Evolutionary conservation across 768 basidiomycete species (phyloP).

Genomic region (Russula ochroleuca): DNA sequence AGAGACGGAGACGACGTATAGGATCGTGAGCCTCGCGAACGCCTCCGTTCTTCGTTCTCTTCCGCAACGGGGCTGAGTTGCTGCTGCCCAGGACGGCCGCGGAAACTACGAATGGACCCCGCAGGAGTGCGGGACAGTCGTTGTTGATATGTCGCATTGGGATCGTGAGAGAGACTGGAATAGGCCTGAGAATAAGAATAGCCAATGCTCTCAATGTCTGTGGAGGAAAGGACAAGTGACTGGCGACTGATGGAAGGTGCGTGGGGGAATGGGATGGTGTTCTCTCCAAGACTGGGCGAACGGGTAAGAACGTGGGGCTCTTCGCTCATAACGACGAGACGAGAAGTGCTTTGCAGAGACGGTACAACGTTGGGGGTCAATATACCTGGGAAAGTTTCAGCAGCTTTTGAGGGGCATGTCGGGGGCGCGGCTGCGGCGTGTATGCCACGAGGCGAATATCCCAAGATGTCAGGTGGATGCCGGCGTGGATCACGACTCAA

Average conservation of each 20-base stretch:
- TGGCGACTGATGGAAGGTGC: conserved; percentile 25
- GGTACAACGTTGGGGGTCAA: conserved; percentile 14
- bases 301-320: conserved; percentile 7
- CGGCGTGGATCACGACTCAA: conserved; percentile 17
- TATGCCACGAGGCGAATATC: conserved; percentile 24
- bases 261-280: conserved; percentile 25
- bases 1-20: conserved; percentile 6
- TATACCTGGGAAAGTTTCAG: conserved; percentile 15
- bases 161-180: conserved; percentile 16
- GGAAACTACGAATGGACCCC: conserved; percentile 24
- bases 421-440: conserved; percentile 23
- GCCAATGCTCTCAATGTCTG: conserved; percentile 22
- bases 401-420: conserved; percentile 27
- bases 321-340: conserved; percentile 22
- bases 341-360: conserved; percentile 20
- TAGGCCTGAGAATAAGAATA: conserved; percentile 26
- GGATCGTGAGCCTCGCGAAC: conserved; percentile 21
- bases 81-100: conserved; percentile 17
- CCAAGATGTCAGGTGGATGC: conserved; percentile 13
- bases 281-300: conserved; percentile 11
- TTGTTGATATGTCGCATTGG: conserved; percentile 14
- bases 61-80: conserved; percentile 28
- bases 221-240: conserved; percentile 18
- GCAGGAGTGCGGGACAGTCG: conserved; percentile 23
- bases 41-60: conserved; percentile 26